Conservation (phyloP, 148 eudicot genomes). For the Vaccinium myrtillus region DNA sequence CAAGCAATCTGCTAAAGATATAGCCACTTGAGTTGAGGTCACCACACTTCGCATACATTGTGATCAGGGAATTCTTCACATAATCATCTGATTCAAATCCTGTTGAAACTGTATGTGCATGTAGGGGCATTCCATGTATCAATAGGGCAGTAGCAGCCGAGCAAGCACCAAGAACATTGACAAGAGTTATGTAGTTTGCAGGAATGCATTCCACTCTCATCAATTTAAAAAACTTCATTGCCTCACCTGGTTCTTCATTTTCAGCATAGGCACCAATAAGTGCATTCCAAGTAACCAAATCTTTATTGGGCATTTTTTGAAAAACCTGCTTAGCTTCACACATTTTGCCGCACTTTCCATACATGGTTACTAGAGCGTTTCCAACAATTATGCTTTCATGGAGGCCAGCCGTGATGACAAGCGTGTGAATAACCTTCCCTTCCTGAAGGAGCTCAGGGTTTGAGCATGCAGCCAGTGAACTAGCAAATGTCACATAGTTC, state of each 20-base stretch:
- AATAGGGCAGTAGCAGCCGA: slow-evolving; percentile 35
- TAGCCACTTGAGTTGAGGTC: slow-evolving; percentile 60
- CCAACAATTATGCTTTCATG: slow-evolving; percentile 51
- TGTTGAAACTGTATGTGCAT: slow-evolving; percentile 41
- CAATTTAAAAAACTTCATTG: slow-evolving; percentile 38
- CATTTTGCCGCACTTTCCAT: slow-evolving; percentile 61
- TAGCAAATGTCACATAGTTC: slow-evolving; percentile 59
- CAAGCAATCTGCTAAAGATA: slow-evolving; percentile 42
- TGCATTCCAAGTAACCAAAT: slow-evolving; percentile 78
- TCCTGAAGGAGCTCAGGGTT: slow-evolving; percentile 41
- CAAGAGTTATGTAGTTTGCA: slow-evolving; percentile 65
- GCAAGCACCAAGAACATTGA: slow-evolving; percentile 57
- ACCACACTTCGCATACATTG: slow-evolving; percentile 80
- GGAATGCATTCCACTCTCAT: slow-evolving; percentile 43
- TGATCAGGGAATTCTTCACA: slow-evolving; percentile 74
- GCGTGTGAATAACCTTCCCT: slow-evolving; percentile 59
- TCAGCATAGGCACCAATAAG: slow-evolving; percentile 68
- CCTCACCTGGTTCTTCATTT: slow-evolving; percentile 49
- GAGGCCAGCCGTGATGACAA: slow-evolving; percentile 49
- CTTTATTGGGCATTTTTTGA: slow-evolving; percentile 40
- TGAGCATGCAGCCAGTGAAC: slow-evolving; percentile 71
- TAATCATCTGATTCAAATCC: slow-evolving; percentile 69
- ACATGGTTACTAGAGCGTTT: slow-evolving; percentile 71
- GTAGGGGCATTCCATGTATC: slow-evolving; percentile 57
- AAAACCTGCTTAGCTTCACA: slow-evolving; percentile 48